Base-by-base conservation (phyloP, 1,284 basidiomycete genomes). In the Takashimella tepidaria region DNA sequence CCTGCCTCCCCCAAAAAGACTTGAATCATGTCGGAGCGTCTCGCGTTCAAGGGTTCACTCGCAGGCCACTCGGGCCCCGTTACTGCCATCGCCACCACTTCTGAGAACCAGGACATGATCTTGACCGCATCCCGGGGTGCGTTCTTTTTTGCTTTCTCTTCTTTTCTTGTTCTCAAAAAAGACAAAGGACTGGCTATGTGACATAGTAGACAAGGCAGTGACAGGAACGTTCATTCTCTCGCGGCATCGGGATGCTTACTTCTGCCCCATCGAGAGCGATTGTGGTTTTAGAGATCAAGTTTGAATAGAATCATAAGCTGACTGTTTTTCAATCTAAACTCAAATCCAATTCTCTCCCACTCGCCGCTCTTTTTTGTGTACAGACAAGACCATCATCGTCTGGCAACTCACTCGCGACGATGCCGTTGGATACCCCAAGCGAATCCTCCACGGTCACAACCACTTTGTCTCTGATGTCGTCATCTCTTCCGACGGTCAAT, bases 391-490 rank as follows among this genome's bases (percentile, higher is more conserved):
- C 60, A 90, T 98, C 82, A 98, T 99, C 74, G 92, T 98, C 76
- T 99, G 96, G 96, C 88, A 93, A 77, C 83, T 99, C 72, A 95
- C 92, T 66, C 91, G 96, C 64, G 92, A 96, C 66, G 95, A 98
- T 73, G 80, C 84, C 53, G 93, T 92, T 76, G 92, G 92, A 54
- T 93, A 87, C 82, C 92, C 93, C 63, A 98, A 98, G 82, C 87
- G 88, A 73, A 91, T 98, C 75, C 87, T 99, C 63, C 88, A 92
- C 78, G 96, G 96, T 64, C 96, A 99, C 84, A 98, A 98, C 82
- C 93, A 98, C 83, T 99, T 99, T 75, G 96, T 99, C 62, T 98
- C 96, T 51, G 96, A 99, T 78, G 90, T 98, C 67, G 93, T 96
- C 72, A 91, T 96, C 77, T 95, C 92, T 59, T 97, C 92, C 62